Conservation (phyloP, 2,329 filamentous ascomycete species). For the Xylaria multiplex region DNA sequence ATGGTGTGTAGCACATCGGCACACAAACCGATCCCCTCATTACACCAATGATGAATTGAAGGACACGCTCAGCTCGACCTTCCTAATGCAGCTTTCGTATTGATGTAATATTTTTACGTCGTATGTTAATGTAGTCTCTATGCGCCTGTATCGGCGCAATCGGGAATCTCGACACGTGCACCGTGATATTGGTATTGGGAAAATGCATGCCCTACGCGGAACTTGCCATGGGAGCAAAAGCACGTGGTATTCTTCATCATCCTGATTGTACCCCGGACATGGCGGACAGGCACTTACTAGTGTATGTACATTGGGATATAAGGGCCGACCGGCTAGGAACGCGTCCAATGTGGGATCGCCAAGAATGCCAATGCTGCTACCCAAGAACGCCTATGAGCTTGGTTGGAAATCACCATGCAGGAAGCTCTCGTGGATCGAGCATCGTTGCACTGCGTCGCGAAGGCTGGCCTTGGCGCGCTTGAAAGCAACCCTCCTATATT, state of each 20-base stretch:
- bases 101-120: background rate
- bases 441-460: slow-evolving; percentile 19
- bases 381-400: slow-evolving; percentile 26
- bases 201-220: background rate
- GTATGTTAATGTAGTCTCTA: background rate
- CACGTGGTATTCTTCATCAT: slow-evolving; percentile 24
- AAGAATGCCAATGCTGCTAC: slow-evolving; percentile 13
- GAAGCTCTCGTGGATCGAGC: slow-evolving; percentile 17
- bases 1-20: background rate
- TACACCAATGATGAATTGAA: background rate
- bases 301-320: background rate
- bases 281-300: background rate
- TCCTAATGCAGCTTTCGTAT: background rate
- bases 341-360: slow-evolving; percentile 22
- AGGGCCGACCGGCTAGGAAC: background rate
- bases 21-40: slow-evolving; percentile 8
- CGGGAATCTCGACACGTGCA: slow-evolving; percentile 14
- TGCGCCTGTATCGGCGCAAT: background rate
- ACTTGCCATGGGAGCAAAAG: background rate
- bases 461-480: slow-evolving; percentile 27
- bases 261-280: slow-evolving; percentile 24
- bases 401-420: slow-evolving; percentile 22
- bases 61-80: background rate
- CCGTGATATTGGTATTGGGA: background rate
- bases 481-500: slow-evolving; percentile 8